Percentiles rank a stretch among this genome's conserved stretches.
These are phyloP conservation scores for Globisporangium cystogenes DNA, from an alignment of 352 stramenopile genomes.

Conservation along the genomic window DNA sequence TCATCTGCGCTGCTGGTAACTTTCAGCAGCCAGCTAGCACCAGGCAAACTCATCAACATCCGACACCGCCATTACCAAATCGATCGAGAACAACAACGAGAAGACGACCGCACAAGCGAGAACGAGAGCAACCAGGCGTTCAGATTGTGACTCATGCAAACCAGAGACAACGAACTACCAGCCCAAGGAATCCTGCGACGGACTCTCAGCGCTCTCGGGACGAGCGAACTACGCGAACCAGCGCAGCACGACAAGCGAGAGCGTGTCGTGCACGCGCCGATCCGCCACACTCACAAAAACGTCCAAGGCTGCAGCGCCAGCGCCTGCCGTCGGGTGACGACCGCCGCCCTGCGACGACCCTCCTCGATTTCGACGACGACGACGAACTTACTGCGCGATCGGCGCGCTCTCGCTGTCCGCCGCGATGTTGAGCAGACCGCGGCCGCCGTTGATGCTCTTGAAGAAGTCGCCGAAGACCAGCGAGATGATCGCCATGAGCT, in stretches of 20 bases:
- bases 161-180: not conserved
- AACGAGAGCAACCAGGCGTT: not conserved
- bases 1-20: too few relatives aligned
- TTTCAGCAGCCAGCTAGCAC: too few relatives aligned
- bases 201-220: not conserved
- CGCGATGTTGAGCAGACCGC: constrained; percentile 90
- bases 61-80: too few relatives aligned
- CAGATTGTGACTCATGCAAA: not conserved
- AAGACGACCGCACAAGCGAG: too few relatives aligned
- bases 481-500: constrained; percentile 99
- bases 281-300: constrained; percentile 1
- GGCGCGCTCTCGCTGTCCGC: constrained; percentile 5
- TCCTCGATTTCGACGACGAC: too few relatives aligned
- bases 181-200: too few relatives aligned
- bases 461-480: constrained; percentile 99
- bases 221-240: not conserved
- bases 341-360: too few relatives aligned
- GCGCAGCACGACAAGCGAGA: too few relatives aligned
- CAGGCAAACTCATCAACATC: too few relatives aligned
- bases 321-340: too few relatives aligned
- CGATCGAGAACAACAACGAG: too few relatives aligned
- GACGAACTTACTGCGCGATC: constrained; percentile 8
- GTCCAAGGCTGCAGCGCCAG: not conserved
- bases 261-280: not conserved
- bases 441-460: constrained; percentile 96